A percentile compares a stretch with the other conserved stretches of the same genome.
Conservation (phyloP, 345 rosid species). For the Citrus medica region DNA sequence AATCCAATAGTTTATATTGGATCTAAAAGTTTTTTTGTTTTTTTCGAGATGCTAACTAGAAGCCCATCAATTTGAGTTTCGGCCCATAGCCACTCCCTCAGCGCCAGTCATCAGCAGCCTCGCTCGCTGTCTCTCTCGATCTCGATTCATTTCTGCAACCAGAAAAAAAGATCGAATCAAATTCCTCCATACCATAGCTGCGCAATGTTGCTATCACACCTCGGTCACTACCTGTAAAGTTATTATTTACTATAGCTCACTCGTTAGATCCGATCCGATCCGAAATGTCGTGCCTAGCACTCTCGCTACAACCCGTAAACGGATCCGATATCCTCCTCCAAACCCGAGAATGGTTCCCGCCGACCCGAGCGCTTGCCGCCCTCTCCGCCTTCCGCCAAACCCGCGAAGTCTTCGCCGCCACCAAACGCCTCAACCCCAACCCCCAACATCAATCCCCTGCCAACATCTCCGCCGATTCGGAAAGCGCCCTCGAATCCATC, state of each 20-base stretch:
- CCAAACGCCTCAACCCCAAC: slow-evolving; percentile 31
- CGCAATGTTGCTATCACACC: neutral
- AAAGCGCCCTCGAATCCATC: slow-evolving; percentile 32
- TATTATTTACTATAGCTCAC: too few relatives aligned
- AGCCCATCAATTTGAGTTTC: neutral
- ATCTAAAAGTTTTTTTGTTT: too few relatives aligned
- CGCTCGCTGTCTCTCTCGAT: too few relatives aligned
- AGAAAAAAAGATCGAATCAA: too few relatives aligned
- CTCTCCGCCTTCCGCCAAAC: slow-evolving; percentile 92
- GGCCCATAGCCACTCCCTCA: neutral
- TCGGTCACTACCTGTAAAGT: neutral
- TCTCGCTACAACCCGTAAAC: slow-evolving; percentile 83
- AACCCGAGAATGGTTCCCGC: slow-evolving; percentile 95
- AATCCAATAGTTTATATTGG: too few relatives aligned
- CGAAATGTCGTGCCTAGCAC: slow-evolving; percentile 77
- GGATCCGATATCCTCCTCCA: slow-evolving; percentile 91
- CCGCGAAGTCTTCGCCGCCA: slow-evolving; percentile 67
- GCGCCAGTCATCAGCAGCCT: too few relatives aligned
- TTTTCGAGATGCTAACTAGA: too few relatives aligned
- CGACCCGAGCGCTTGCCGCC: slow-evolving; percentile 87
- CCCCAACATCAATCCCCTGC: slow-evolving; percentile 13
- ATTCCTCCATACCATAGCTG: neutral
- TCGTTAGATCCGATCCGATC: neutral
- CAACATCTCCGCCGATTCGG: slow-evolving; percentile 28
- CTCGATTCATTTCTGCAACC: neutral